A percentile compares a stretch with the other conserved stretches of the same genome.
Evolutionary conservation across 768 basidiomycete species (phyloP).

Genomic region (Boletus rubescentipes): DNA sequence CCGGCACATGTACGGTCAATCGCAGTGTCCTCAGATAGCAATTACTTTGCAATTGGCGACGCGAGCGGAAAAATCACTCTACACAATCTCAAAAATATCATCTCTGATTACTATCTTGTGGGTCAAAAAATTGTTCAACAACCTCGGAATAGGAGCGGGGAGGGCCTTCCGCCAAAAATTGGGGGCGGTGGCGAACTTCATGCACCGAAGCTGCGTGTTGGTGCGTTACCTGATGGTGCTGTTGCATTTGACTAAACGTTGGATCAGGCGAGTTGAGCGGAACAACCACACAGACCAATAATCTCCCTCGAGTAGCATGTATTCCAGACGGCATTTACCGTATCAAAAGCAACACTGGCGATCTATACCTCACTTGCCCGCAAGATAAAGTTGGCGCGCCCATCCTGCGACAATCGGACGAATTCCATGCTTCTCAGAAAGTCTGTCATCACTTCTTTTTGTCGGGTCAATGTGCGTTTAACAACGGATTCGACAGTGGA

Average conservation of each 20-base stretch:
- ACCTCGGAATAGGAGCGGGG: background rate
- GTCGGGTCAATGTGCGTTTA: background rate
- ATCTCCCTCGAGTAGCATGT: background rate
- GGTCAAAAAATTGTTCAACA: background rate
- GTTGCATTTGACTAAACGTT: background rate
- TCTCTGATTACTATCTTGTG: slow-evolving; percentile 1
- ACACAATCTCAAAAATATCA: background rate
- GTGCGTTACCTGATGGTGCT: background rate
- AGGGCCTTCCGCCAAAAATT: background rate
- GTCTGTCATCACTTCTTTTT: background rate
- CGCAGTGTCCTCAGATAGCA: slow-evolving; percentile 7
- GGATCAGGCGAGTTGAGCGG: background rate
- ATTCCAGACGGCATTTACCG: background rate
- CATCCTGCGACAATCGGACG: background rate
- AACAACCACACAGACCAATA: background rate
- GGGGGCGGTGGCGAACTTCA: background rate
- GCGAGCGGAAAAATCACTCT: background rate
- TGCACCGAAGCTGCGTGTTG: background rate
- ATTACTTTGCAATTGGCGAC: background rate
- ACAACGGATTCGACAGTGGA: background rate
- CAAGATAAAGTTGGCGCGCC: background rate
- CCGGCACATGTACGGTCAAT: background rate
- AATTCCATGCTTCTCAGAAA: background rate
- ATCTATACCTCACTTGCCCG: background rate
- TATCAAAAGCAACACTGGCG: background rate